Base-by-base conservation (phyloP, 108 stramenopile genomes). In the Skeletonema tropicum region DNA sequence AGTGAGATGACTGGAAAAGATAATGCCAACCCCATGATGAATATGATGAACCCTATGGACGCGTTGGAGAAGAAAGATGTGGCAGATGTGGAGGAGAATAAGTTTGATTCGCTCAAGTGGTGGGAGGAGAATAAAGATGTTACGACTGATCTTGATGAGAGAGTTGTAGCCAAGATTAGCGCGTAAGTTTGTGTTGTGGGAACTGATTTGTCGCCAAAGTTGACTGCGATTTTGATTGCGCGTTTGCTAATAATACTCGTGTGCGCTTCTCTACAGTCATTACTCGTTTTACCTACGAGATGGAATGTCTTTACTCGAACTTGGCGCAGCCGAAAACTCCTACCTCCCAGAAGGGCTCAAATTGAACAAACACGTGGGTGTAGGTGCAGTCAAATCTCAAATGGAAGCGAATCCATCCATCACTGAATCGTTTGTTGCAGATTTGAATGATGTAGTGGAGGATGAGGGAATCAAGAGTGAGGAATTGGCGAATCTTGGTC, bases 251-350 rank as follows among this genome's bases (percentile, higher is more conserved):
- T 60, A 52, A 2, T 15, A 39, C 26, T 15, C 17, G 67, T 17
- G 6, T 69, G 46, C 39, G 14, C 42, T 31, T 38, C 17, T 32
- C 65, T 35, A 36, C 15, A 92, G 91, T 12, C 94, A 94, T 68
- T 94, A 87, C 60, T 65, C 73, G n/a, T 95, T 87, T 67, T 92
- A 92, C 66, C 80, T 92, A 55, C 70, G 68, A 60, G 88, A 93
- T 70, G 92, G 91, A 6, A 90, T 92, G 87, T 92, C 92, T 15
- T 81, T 95, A 13, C 70, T 95, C 21, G 94, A 95, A 74, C 73
- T 95, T 11, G 94, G 94, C 12, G 94, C 94, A 12, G 92, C 90
- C 11, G 89, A 91, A 75, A 67, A 89, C 25, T 95, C 94, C n/a
- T 95, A 95, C 65, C 79, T 93, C 21, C 92, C 94, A 19, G 69